A percentile compares a stretch with the other conserved stretches of the same genome.
Conservation (phyloP, 768 basidiomycete genomes). For the Termitomyces sp. region DNA sequence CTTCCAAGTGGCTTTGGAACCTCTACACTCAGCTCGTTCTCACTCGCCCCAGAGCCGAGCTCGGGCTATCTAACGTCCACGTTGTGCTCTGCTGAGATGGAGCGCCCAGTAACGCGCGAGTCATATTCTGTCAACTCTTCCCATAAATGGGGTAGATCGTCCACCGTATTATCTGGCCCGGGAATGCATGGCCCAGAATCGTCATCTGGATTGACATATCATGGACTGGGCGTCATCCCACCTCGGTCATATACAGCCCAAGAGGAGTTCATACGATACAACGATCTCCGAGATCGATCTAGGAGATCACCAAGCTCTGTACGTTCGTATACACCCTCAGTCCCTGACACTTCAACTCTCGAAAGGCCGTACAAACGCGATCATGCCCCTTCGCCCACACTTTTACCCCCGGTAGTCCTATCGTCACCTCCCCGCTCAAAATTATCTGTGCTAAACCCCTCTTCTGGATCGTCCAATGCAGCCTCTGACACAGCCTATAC, state of each 20-base stretch:
- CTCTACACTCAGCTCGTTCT: conserved; percentile 16
- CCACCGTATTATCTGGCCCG: conserved; percentile 44
- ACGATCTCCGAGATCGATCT: neutral
- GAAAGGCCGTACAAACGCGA: conserved; percentile 11
- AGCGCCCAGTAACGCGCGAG: conserved; percentile 9
- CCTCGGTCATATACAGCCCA: conserved; percentile 3
- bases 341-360: conserved; percentile 18
- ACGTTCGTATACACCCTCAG: conserved; percentile 16
- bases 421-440: conserved; percentile 9
- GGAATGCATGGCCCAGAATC: conserved; percentile 41
- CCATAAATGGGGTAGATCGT: conserved; percentile 26
- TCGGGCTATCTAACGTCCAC: conserved; percentile 5
- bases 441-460: conserved; percentile 2
- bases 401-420: conserved; percentile 27
- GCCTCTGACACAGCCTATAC: conserved; percentile 8
- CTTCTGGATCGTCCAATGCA: conserved; percentile 1
- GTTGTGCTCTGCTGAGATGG: neutral
- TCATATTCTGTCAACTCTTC: conserved; percentile 22
- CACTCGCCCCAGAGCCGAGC: conserved; percentile 5
- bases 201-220: conserved; percentile 3
- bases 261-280: conserved; percentile 3
- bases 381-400: conserved; percentile 25
- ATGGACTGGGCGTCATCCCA: neutral
- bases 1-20: conserved; percentile 42
- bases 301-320: conserved; percentile 17